Evolutionary conservation across 2,329 filamentous ascomycete species (phyloP), one percentile per base, ranked within the genome.

Genomic region (Aaosphaeria arxii): DNA sequence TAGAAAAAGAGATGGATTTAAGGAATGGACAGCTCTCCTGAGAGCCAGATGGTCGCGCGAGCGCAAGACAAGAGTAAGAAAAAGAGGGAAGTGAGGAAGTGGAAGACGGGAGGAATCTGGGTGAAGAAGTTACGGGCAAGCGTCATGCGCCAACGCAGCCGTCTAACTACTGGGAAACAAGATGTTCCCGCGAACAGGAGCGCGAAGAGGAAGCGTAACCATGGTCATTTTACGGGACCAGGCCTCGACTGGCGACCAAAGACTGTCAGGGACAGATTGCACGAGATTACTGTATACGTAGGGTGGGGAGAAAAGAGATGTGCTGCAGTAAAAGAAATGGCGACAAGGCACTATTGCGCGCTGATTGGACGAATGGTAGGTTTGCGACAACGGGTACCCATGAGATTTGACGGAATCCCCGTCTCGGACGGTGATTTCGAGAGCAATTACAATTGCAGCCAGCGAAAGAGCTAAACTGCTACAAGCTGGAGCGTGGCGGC

Each of bases 1-100:
- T 9, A 24, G 24, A 30, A 43, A 11, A 11, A 43, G 11, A 11
- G 31, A 30, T 43, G 9, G 24, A 35, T 13, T 28, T 50, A 72
- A 71, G 63, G 69, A 72, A 59, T 63, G 69, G 69, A 71, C 69
- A 60, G 69, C 57, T 58, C 69, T 65, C 62, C 52, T 52, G 53
- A 63, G 67, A 69, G 62, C 67, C 64, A 69, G 60, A 24, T 50
- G 45, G 48, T 43, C 51, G 53, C 48, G 53, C 49, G 55, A 49
- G 51, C 55, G 52, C 49, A 24, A 24, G 17, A 24, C 17, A 24
- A 24, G 17, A 24, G 17, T 24, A 24, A 24, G 17, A 24, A 24
- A 24, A 24, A 24, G 17, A 47, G 55, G 56, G 49, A 47, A 51
- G 43, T 48, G 42, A 43, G 49, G 40, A 32, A 57, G 48, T 43